Evolutionary conservation across 2,329 filamentous ascomycete species (phyloP), one percentile per base, ranked within the genome.

Genomic region (Fusarium udum): DNA sequence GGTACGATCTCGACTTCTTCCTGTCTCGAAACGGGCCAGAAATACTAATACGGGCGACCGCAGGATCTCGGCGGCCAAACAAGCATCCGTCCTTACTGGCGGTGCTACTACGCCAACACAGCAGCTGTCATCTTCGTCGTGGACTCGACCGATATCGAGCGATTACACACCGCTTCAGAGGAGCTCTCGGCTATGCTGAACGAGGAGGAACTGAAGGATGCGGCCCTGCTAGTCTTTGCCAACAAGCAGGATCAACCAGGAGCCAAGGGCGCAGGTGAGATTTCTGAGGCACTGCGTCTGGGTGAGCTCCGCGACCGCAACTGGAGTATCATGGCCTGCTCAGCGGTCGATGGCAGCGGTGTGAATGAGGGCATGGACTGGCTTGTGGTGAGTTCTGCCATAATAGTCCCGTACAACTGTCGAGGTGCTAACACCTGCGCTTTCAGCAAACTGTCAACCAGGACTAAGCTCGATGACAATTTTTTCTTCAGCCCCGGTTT

Each of bases 171-270:
- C 26, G 96, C 96, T 7, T 92, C 94, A 6, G 96, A 98, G 81
- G 96, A 99, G 84, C 86, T 99, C 63, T 90, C 92, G 64, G 94
- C 95, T 22, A 99, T 99, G 96, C 85, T 99, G 72, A 97, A 97
- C 80, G 96, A 99, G 84, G 96, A 98, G 75, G 95, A 99, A 84
- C 88, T 99, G 62, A 93, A 94, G 80, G 96, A 98, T 80, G 95
- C 96, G 18, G 92, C 95, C 28, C 86, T 99, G 61, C 85, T 99
- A 61, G 96, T 99, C 16, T 99, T 98, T 83, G 96, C 96, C 79
- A 99, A 99, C 86, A 99, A 99, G 86, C 96, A 99, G 83, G 96
- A 99, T 84, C 95, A 98, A 83, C 95, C 95, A 4, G 96, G 96
- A 24, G 95, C 96, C 55, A 97, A 97, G 85, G 96, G 95, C 5